Percentiles rank a stretch among this genome's conserved stretches.
phyloP scores from a whole-genome alignment of 176 grass and related monocot genomes.

The Thalia dealbata region DNA sequence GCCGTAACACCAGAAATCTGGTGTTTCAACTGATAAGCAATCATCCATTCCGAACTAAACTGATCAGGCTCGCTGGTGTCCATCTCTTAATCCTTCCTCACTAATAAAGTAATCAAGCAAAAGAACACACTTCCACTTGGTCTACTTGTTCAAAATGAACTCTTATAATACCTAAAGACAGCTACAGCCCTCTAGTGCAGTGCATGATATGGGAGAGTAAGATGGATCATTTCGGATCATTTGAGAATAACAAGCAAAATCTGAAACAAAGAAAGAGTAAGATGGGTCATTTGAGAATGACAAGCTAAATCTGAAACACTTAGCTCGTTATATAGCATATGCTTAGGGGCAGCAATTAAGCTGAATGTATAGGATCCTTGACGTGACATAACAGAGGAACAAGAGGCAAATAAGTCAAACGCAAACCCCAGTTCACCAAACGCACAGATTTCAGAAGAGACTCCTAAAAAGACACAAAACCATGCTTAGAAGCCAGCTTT shows the following conservation, averaged over 20 bases:
- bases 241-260: too few species aligned
- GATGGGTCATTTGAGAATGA: too few species aligned
- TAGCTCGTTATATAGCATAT: background rate
- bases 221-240: too few species aligned
- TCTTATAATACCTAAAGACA: background rate
- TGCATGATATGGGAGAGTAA: too few species aligned
- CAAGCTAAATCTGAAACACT: too few species aligned
- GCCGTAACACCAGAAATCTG: background rate
- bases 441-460: background rate
- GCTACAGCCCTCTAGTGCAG: too few species aligned
- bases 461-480: background rate
- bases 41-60: background rate
- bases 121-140: background rate
- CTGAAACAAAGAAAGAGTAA: too few species aligned
- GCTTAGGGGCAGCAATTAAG: background rate
- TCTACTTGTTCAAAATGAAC: background rate
- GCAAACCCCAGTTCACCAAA: background rate
- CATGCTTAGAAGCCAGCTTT: background rate
- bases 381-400: background rate
- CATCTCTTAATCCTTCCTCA: slow-evolving; percentile 3
- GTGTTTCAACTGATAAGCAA: background rate
- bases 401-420: background rate
- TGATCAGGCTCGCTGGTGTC: background rate
- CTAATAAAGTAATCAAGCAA: background rate
- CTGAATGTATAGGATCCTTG: background rate